Evolutionary conservation across 352 stramenopile genomes (phyloP).

Genomic region (Phytophthora multivora): DNA sequence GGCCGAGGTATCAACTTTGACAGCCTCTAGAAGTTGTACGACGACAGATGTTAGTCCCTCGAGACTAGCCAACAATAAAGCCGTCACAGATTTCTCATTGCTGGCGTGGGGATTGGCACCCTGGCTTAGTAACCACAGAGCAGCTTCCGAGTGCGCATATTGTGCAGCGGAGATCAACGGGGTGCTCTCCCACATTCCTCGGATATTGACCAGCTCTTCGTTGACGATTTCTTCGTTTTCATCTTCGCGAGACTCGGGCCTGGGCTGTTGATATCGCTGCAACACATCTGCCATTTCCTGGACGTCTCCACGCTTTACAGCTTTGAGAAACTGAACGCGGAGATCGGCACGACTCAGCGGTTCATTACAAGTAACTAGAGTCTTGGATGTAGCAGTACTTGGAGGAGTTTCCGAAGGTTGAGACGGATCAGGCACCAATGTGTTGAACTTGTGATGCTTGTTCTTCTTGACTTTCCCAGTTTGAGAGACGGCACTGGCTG

Average conservation of each 20-base stretch:
- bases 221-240: slow-evolving; percentile 21
- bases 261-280: slow-evolving; percentile 23
- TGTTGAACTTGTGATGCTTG: slow-evolving; percentile 47
- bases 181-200: slow-evolving; percentile 87
- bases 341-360: slow-evolving; percentile 48
- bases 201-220: slow-evolving; percentile 57
- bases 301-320: slow-evolving; percentile 65
- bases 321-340: slow-evolving; percentile 66
- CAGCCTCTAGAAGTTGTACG: slow-evolving; percentile 40
- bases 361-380: background rate
- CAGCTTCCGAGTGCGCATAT: slow-evolving; percentile 59
- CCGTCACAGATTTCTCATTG: slow-evolving; percentile 78
- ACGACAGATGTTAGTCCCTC: slow-evolving; percentile 62
- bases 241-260: slow-evolving; percentile 12
- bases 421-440: slow-evolving; percentile 41
- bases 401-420: slow-evolving; percentile 3
- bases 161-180: slow-evolving; percentile 78
- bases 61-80: slow-evolving; percentile 70
- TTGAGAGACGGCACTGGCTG: slow-evolving; percentile 15
- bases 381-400: slow-evolving; percentile 1
- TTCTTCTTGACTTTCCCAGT: slow-evolving; percentile 24
- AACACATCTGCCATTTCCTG: slow-evolving; percentile 38
- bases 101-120: slow-evolving; percentile 45
- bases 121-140: slow-evolving; percentile 59
- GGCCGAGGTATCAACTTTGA: background rate